These are phyloP conservation scores for Pterocarpus santalinus DNA, from an alignment of 306 rosid species.

Conservation along the genomic window DNA sequence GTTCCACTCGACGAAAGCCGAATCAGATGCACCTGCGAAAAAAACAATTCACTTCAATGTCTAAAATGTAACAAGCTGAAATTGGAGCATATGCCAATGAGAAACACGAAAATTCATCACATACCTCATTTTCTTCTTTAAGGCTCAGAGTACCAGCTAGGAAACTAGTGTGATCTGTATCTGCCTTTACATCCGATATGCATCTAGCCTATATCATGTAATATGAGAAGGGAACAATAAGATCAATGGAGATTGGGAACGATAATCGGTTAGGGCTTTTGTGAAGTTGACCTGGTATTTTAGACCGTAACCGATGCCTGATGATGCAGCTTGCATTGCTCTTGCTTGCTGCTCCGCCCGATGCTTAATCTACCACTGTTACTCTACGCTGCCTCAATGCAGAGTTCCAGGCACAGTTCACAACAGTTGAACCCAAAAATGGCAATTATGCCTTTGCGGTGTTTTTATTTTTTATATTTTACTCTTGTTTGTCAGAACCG, in stretches of 20 bases:
- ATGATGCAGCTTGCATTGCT: slow-evolving; percentile 93
- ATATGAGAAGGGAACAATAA: background rate
- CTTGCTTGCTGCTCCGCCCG: slow-evolving; percentile 38
- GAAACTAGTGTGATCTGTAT: slow-evolving; percentile 94
- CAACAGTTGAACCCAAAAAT: slow-evolving; percentile 29
- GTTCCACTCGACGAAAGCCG: slow-evolving; percentile 92
- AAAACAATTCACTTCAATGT: slow-evolving; percentile 4
- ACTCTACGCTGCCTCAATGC: background rate
- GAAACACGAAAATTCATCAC: slow-evolving; percentile 10
- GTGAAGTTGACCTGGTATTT: slow-evolving; percentile 80
- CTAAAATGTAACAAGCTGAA: slow-evolving; percentile 24
- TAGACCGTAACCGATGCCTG: slow-evolving; percentile 96
- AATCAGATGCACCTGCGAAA: slow-evolving; percentile 82
- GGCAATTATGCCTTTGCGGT: background rate
- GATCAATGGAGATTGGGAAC: background rate
- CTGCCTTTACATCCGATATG: slow-evolving; percentile 94
- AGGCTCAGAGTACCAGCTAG: slow-evolving; percentile 95
- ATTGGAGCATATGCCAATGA: background rate
- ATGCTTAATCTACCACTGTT: slow-evolving; percentile 34
- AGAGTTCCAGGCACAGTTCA: slow-evolving; percentile 26
- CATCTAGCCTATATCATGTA: slow-evolving; percentile 76
- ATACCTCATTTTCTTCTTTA: slow-evolving; percentile 96
- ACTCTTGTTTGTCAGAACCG: background rate
- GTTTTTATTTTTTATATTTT: background rate
- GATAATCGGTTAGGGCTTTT: slow-evolving; percentile 31